Base-by-base conservation (phyloP, 495 filamentous ascomycete species). In the Jackrogersella minutella region DNA sequence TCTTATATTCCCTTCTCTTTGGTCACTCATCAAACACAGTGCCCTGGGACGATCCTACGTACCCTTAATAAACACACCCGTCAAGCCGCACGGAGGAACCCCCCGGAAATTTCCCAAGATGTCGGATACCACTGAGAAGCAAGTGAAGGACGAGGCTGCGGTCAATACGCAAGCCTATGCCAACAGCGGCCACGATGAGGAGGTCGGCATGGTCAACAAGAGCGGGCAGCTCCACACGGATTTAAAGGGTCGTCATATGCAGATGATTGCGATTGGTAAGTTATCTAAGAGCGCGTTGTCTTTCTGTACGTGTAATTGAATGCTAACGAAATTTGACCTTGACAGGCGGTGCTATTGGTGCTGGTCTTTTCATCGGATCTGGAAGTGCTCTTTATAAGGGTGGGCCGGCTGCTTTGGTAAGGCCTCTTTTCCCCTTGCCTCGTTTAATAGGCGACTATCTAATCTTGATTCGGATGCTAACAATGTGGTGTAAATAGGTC, bases 211-310 rank as follows among this genome's bases (percentile, higher is more conserved):
- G 14, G 66, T 71, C 47, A 56, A 60, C 67, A 54, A 68, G 11
- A 34, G 47, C 47, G 60, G 50, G 1, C 64, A 68, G 54, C 70
- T 79, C 50, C 69, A 72, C 44, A 71, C 70, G 30, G 73, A 72
- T 26, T 59, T 79, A n/a, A 64, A 55, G 47, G 75, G 77, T 40
- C 82, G 88, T 26, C 89, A 92, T 67, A 85, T 91, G 82, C 88
- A 91, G 60, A 90, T 92, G 86, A 90, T 91, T 74, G 89, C 89
- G 49, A 88, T 92, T 66, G 88, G 87, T 84, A 70, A 58, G 74
- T 14, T 16, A 16, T n/a, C 39, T 26, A 72, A 26, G 51, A 64
- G 41, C 11, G 11, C 30, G 17, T n/a, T 14, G 1, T 21, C 47
- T 59, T 19, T 21, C 19, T 11, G 16, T 30, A 5, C 2, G 3